These are phyloP conservation scores for Chlorella sp. DNA, from an alignment of 139 green algal genomes.

Conservation along the genomic window DNA sequence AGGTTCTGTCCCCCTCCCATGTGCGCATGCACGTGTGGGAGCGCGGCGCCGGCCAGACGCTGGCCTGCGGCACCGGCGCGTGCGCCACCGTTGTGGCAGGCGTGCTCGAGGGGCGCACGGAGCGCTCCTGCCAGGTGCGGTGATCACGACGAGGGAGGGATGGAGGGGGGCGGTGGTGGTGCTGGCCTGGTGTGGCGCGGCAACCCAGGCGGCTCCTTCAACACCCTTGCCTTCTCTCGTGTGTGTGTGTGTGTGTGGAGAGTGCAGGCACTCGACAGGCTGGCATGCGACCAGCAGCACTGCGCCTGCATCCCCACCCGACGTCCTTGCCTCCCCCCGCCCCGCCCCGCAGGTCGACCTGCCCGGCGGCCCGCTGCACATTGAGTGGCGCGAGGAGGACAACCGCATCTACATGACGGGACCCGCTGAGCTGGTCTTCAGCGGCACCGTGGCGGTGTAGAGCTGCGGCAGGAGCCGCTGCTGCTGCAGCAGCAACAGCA, in stretches of 20 bases:
- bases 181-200: not conserved
- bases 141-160: too few species aligned
- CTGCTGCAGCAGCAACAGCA: not conserved
- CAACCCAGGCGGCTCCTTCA: too few species aligned
- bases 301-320: too few species aligned
- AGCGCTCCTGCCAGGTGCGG: constrained; percentile 72
- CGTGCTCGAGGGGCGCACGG: constrained; percentile 91
- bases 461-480: too few species aligned
- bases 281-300: too few species aligned
- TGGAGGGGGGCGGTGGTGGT: too few species aligned
- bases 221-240: too few species aligned
- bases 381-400: constrained; percentile 93
- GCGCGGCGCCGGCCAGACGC: constrained; percentile 92
- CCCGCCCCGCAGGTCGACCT: constrained; percentile 81
- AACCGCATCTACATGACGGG: constrained; percentile 98
- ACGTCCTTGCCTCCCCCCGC: not conserved
- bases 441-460: constrained; percentile 49
- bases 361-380: constrained; percentile 94
- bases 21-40: constrained; percentile 98
- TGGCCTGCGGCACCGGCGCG: constrained; percentile 97
- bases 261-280: too few species aligned
- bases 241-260: too few species aligned
- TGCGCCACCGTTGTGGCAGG: constrained; percentile 97
- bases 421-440: constrained; percentile 91
- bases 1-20: constrained; percentile 75